Conservation (phyloP, 176 grass and related monocot species). For the Typha latifolia region DNA sequence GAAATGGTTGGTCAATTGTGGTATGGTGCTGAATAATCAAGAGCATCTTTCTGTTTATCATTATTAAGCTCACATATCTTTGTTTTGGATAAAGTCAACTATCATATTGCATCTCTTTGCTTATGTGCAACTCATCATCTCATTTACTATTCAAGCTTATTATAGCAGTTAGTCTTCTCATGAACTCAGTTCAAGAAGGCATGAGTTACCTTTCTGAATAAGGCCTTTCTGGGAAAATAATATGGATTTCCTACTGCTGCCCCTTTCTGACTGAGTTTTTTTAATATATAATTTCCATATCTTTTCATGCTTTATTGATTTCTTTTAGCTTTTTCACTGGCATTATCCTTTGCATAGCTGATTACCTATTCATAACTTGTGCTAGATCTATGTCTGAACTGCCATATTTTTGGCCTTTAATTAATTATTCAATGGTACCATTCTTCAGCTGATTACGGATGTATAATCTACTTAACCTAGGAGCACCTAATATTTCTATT, state of each 20-base stretch:
- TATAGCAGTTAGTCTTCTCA: neutral
- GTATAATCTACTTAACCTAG: neutral
- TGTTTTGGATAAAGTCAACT: neutral
- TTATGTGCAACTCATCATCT: neutral
- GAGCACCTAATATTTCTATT: neutral
- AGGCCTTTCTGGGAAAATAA: neutral
- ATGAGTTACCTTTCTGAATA: neutral
- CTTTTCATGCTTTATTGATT: too few relatives aligned
- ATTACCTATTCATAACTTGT: too few relatives aligned
- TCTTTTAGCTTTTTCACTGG: too few relatives aligned
- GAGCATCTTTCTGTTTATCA: neutral
- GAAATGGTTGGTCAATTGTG: neutral
- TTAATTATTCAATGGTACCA: neutral
- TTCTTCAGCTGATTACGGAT: neutral
- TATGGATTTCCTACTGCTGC: too few relatives aligned
- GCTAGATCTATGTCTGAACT: neutral
- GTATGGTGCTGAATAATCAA: neutral
- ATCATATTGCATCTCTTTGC: neutral
- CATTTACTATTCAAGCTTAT: neutral
- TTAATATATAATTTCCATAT: too few relatives aligned
- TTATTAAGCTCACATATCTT: neutral
- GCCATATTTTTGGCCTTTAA: neutral
- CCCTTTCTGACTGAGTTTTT: too few relatives aligned
- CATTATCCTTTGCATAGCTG: too few relatives aligned
- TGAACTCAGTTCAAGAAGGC: neutral